Evolutionary conservation across 164 flowering plant genomes (phyloP).

Genomic region (Stephania cephalantha): DNA sequence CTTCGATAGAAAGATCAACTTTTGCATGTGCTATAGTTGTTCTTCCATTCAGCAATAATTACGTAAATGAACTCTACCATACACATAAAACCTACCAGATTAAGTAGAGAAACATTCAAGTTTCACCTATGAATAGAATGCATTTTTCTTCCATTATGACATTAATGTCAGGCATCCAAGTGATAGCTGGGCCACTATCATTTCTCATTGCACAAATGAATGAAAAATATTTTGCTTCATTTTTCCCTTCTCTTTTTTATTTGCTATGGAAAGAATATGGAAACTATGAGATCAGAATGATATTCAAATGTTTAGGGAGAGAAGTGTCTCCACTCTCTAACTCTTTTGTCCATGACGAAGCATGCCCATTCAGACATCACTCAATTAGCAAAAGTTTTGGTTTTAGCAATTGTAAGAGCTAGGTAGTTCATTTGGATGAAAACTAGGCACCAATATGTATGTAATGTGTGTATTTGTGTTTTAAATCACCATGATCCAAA

Average conservation of each 20-base stretch:
- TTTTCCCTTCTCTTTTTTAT: not conserved
- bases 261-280: too few species aligned
- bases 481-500: not conserved
- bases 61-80: not conserved
- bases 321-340: too few species aligned
- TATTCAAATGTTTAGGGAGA: too few species aligned
- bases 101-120: not conserved
- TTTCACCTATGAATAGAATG: not conserved
- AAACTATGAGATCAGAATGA: too few species aligned
- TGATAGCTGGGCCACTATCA: too few species aligned
- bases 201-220: too few species aligned
- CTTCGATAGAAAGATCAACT: not conserved
- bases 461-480: not conserved
- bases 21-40: not conserved
- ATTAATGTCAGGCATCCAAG: too few species aligned
- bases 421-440: not conserved
- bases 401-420: not conserved
- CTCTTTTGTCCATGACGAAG: too few species aligned
- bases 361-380: too few species aligned
- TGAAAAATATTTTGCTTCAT: not conserved
- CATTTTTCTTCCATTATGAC: not conserved
- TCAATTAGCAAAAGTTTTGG: not conserved
- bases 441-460: not conserved
- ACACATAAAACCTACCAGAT: not conserved
- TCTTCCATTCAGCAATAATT: not conserved